Evolutionary conservation across 257 asterid species (phyloP).

Genomic region (Gentiana straminea): DNA sequence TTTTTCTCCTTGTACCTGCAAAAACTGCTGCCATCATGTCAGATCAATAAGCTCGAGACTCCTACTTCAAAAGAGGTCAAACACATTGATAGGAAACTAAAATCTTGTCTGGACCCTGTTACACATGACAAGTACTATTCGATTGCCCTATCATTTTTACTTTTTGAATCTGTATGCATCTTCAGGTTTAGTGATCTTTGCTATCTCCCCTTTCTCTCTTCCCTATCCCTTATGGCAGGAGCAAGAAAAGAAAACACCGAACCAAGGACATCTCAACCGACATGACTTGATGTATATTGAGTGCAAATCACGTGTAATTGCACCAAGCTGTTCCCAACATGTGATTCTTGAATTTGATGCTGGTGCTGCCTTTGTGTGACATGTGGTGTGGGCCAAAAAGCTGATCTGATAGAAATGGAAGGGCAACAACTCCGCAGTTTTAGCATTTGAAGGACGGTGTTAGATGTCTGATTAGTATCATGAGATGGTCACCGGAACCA

Average conservation of each 20-base stretch:
- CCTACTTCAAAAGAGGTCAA: slow-evolving; percentile 78
- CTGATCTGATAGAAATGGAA: too few species aligned
- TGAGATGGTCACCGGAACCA: too few species aligned
- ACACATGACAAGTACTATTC: slow-evolving; percentile 73
- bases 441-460: too few species aligned
- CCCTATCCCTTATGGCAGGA: slow-evolving; percentile 35
- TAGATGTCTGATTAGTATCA: too few species aligned
- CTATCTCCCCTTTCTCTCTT: neutral
- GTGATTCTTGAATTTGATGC: neutral
- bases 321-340: neutral
- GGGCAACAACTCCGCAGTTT: too few species aligned
- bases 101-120: slow-evolving; percentile 85
- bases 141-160: slow-evolving; percentile 8
- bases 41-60: slow-evolving; percentile 73
- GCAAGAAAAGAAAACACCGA: slow-evolving; percentile 89
- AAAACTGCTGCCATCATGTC: slow-evolving; percentile 10
- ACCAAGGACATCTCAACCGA: slow-evolving; percentile 56
- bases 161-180: neutral
- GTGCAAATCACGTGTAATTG: neutral
- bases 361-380: too few species aligned
- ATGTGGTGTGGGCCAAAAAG: too few species aligned
- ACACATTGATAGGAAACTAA: slow-evolving; percentile 94
- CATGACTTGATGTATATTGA: slow-evolving; percentile 23
- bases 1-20: neutral
- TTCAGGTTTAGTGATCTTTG: too few species aligned